These are phyloP conservation scores for Candida sojae DNA, from an alignment of 1,139 yeast species.

Conservation along the genomic window DNA sequence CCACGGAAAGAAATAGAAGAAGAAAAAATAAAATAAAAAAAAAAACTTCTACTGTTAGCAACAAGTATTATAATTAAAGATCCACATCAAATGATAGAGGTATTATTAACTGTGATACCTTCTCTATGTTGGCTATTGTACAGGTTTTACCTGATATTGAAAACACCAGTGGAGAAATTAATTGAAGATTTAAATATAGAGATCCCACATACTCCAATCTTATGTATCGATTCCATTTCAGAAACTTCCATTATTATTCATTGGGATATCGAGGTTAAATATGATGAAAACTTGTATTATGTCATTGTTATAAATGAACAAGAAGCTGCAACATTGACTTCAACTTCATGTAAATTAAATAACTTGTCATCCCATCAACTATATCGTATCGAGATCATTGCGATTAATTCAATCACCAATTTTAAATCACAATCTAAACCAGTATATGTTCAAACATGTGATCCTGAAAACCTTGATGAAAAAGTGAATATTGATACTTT, in stretches of 20 bases:
- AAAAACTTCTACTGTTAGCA: neutral
- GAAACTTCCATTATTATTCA: constrained; percentile 35
- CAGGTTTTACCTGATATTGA: constrained; percentile 37
- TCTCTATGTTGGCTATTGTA: constrained; percentile 45
- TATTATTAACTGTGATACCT: constrained; percentile 44
- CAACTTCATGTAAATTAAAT: constrained; percentile 39
- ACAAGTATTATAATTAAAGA: neutral
- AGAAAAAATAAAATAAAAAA: neutral
- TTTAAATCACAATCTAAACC: constrained; percentile 39
- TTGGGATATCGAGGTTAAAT: constrained; percentile 41
- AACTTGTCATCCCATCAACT: constrained; percentile 29
- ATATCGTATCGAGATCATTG: constrained; percentile 42
- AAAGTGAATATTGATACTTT: constrained; percentile 10
- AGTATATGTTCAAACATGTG: constrained; percentile 22
- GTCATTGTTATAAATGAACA: constrained; percentile 36
- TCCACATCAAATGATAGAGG: constrained; percentile 32
- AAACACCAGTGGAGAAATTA: constrained; percentile 39
- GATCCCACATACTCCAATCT: constrained; percentile 43
- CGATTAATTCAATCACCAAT: constrained; percentile 38
- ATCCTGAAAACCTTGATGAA: constrained; percentile 11
- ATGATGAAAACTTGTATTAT: constrained; percentile 39
- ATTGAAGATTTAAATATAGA: constrained; percentile 40
- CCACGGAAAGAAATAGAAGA: neutral
- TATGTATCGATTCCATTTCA: constrained; percentile 42
- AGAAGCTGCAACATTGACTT: constrained; percentile 41